Evolutionary conservation across 129 eudicot species (phyloP), one percentile per base, ranked within the genome.

Genomic region (Tanacetum coccineum): DNA sequence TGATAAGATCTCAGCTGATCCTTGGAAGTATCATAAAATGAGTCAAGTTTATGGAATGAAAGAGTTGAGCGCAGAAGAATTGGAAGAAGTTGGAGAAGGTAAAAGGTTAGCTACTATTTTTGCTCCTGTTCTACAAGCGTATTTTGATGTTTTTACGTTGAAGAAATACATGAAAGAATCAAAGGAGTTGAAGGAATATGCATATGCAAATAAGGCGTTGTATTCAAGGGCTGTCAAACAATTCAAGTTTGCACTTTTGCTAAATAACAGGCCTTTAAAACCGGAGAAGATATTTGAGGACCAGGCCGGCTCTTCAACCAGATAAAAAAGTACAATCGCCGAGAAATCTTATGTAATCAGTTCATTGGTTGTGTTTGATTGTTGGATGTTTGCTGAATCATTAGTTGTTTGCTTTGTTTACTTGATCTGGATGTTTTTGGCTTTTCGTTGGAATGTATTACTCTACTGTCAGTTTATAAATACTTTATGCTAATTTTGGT

Each of bases 41-140:
- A 0, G 9, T 58, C n/a, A 13, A 22, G 40, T 10, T 22, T 58
- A 58, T 26, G 44, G 63, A 25, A 42, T 26, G 63, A 25, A 58
- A 58, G 63, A 58, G 44, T 8, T 58, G 22, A 58, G 63, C 13
- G 9, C 9, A 13, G 42, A 25, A 25, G 63, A 58, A 28, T 26
- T 26, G 18, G 40, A 58, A 9, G 63, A 58, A 26, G 44, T 58
- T 58, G 19, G 28, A 58, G 63, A 58, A 58, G 63, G 42, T 28
- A 58, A 28, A 42, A 26, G 28, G 63, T 26, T 26, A 13, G 63
- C 63, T 25, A 58, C 13, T 9, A 9, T 26, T 40, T 58, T 58
- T 58, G 63, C 63, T 25, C 42, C 63, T 25, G 63, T 58, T 13
- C 14, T 58, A 28, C 40, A 58, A 9, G 44, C 63, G 3, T 26